A percentile compares a stretch with the other conserved stretches of the same genome.
These are phyloP conservation scores for Scutellaria barbata DNA, from an alignment of 257 asterid genomes.

Conservation along the genomic window DNA sequence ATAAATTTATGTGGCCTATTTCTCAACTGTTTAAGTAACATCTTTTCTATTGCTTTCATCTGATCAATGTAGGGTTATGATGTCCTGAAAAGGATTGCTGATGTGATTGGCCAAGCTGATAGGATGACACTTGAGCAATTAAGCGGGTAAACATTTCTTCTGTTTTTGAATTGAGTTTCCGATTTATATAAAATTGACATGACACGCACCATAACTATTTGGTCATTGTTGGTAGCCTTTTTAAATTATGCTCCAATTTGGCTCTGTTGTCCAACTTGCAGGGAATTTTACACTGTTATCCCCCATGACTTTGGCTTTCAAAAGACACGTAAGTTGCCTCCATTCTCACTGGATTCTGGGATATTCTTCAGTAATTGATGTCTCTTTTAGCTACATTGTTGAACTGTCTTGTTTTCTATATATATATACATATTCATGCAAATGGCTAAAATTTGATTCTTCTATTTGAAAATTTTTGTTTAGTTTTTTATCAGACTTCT, in stretches of 20 bases:
- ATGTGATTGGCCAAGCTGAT: slow-evolving; percentile 69
- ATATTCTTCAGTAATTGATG: slow-evolving; percentile 12
- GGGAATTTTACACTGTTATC: slow-evolving; percentile 90
- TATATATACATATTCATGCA: not conserved
- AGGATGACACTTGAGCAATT: slow-evolving; percentile 70
- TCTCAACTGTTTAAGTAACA: slow-evolving; percentile 25
- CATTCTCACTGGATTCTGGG: slow-evolving; percentile 30
- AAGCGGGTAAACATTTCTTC: slow-evolving; percentile 62
- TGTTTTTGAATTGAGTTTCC: slow-evolving; percentile 15
- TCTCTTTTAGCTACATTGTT: slow-evolving; percentile 4
- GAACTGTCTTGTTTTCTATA: slow-evolving; percentile 5
- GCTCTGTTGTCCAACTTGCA: slow-evolving; percentile 44
- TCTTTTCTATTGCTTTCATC: slow-evolving; percentile 13
- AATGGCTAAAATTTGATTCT: not conserved
- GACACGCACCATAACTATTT: slow-evolving; percentile 3
- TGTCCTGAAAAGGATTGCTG: slow-evolving; percentile 85
- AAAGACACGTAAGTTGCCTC: slow-evolving; percentile 71
- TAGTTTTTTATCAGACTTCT: slow-evolving; percentile 23
- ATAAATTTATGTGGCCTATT: slow-evolving; percentile 1
- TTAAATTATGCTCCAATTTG: slow-evolving; percentile 24
- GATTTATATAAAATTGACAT: slow-evolving; percentile 9
- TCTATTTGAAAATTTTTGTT: slow-evolving; percentile 24
- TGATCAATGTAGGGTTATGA: slow-evolving; percentile 70
- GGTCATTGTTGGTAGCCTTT: slow-evolving; percentile 11
- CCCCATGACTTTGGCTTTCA: slow-evolving; percentile 94